Base-by-base conservation (phyloP, 768 basidiomycete genomes). In the Naganishia friedmannii region DNA sequence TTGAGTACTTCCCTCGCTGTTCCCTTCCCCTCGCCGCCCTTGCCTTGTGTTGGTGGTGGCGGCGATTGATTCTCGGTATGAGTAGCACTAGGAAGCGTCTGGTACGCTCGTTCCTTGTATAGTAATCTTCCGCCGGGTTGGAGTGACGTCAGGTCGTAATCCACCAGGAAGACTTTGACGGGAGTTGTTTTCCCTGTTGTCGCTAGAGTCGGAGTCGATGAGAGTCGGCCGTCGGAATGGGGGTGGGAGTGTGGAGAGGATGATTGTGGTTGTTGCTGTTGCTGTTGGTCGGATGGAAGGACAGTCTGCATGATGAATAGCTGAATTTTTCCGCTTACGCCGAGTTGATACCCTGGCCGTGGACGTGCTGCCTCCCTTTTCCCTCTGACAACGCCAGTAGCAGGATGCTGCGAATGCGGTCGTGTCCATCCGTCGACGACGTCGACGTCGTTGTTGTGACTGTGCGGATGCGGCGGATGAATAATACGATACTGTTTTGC, bases 161-260 rank as follows among this genome's bases (percentile, higher is more conserved):
- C 75, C 15, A 80, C 53, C 13, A 80, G 39, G 51, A 80, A 80
- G 3, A 76, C 77, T 67, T 78, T 78, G 56, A 80, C 48, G 17
- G 79, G 73, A 21, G 28, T 66, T 45, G 34, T 37, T 34, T 53
- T 32, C 29, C 12, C 12, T 13, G 28, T 28, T 34, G 19, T 53
- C 19, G 65, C n/a, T n/a, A n/a, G n/a, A n/a, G n/a, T n/a, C n/a
- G n/a, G n/a, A n/a, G n/a, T 29, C 17, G 31, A 17, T 31, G 29
- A 31, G 3, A 12, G 7, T 56, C 19, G 54, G 5, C 4, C 34
- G 34, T 37, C 12, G 4, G 34, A 37, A 37, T 37, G 34, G 34
- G 42, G 31, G n/a, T 32, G 56, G n/a, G 48, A 21, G 8, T 29
- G 29, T 5, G 48, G 5, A 23, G 23, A 15, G 21, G 48, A 21